Percentiles rank a stretch among this genome's conserved stretches.
These are phyloP conservation scores for Polygonum maritimum DNA, from an alignment of 148 eudicot species.

Conservation along the genomic window DNA sequence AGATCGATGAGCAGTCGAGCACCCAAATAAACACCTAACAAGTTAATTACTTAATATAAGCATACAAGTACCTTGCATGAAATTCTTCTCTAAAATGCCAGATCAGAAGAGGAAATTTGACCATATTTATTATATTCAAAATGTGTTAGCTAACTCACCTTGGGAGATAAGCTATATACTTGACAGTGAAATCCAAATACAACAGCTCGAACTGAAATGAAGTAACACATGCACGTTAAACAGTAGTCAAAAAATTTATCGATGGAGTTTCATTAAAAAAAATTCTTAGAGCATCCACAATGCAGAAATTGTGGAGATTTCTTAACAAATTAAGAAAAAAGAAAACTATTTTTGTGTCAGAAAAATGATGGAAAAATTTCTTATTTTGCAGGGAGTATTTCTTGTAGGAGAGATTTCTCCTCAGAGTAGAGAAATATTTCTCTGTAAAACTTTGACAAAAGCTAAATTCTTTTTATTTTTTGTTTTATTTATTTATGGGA, in stretches of 20 bases:
- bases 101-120: not conserved
- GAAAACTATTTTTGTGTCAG: too few relatives aligned
- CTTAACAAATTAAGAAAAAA: too few relatives aligned
- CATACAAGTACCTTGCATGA: too few relatives aligned
- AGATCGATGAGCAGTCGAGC: constrained; percentile 65
- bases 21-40: constrained; percentile 47
- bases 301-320: too few relatives aligned
- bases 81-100: not conserved
- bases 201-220: constrained; percentile 64
- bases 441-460: too few relatives aligned
- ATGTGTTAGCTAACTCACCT: constrained; percentile 31
- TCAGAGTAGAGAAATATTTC: too few relatives aligned
- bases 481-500: too few relatives aligned
- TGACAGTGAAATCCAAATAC: constrained; percentile 70
- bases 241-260: not conserved
- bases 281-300: not conserved
- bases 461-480: too few relatives aligned
- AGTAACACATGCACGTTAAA: constrained; percentile 3
- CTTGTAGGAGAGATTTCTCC: too few relatives aligned
- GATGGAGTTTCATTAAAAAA: not conserved
- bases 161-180: constrained; percentile 54
- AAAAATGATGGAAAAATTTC: too few relatives aligned
- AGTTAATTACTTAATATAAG: not conserved
- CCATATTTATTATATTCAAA: not conserved
- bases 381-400: too few relatives aligned